Percentiles rank a stretch among this genome's conserved stretches.
Conservation (phyloP, 139 green algal species). For the Coelastrella sp. region DNA sequence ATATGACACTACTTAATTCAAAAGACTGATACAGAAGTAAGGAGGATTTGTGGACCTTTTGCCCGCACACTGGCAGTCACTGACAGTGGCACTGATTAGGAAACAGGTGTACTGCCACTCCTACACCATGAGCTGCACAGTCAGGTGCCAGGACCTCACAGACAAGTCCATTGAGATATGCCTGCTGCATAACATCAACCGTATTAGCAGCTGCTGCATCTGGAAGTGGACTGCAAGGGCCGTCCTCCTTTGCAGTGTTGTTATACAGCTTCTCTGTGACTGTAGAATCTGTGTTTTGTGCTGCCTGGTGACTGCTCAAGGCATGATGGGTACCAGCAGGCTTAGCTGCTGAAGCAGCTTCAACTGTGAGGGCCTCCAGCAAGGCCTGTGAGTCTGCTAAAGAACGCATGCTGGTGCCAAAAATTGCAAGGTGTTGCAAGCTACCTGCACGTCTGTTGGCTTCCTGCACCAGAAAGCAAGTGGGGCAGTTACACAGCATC, state of each 20-base stretch:
- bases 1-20: too few relatives aligned
- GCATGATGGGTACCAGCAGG: background rate
- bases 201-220: too few relatives aligned
- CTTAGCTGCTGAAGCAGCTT: background rate
- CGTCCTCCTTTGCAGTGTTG: too few relatives aligned
- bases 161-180: background rate
- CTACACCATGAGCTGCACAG: conserved; percentile 35
- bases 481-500: background rate
- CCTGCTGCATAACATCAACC: background rate
- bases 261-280: too few relatives aligned
- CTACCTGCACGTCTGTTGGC: background rate
- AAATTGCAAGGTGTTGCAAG: conserved; percentile 27
- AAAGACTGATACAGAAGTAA: too few relatives aligned
- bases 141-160: conserved; percentile 13
- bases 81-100: too few relatives aligned
- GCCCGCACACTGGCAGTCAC: too few relatives aligned
- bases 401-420: conserved; percentile 35
- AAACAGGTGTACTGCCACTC: conserved; percentile 26
- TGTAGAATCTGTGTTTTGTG: background rate
- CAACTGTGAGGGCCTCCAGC: background rate
- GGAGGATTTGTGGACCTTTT: too few relatives aligned
- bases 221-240: too few relatives aligned
- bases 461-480: background rate
- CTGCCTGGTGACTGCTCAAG: background rate
- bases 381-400: conserved; percentile 15